phyloP scores from a whole-genome alignment of 2,329 filamentous ascomycete species.

The Apiospora malaysiana region DNA sequence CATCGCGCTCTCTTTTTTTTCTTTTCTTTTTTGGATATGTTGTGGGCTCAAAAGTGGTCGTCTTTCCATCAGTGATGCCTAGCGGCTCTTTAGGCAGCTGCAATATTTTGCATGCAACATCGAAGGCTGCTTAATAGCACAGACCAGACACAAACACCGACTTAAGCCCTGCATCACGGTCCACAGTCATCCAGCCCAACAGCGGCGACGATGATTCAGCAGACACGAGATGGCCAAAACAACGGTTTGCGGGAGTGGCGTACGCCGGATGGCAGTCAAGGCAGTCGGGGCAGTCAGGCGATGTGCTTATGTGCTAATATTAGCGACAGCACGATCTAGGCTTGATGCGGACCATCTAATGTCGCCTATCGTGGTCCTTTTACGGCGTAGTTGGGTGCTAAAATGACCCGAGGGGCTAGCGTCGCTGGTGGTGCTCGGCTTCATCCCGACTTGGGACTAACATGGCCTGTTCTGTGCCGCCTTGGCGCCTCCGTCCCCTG shows the following conservation, averaged over 20 bases:
- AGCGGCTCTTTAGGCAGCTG: neutral
- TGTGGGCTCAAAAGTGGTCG: too few species aligned
- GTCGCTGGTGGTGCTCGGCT: neutral
- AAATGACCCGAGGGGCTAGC: neutral
- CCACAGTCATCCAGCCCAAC: too few species aligned
- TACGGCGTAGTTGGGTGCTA: neutral
- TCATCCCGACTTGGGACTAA: neutral
- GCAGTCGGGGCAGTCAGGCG: too few species aligned
- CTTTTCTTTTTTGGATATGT: too few species aligned
- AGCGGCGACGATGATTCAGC: neutral
- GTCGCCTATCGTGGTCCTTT: neutral
- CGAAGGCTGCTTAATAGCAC: neutral
- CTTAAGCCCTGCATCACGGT: neutral
- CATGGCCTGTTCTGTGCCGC: conserved; percentile 10
- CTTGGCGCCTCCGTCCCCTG: neutral
- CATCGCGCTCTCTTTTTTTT: too few species aligned
- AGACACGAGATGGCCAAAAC: neutral
- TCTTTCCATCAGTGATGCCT: neutral
- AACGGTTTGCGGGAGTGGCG: conserved; percentile 2
- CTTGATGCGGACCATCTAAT: neutral
- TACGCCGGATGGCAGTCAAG: neutral
- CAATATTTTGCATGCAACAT: neutral
- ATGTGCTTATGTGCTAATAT: neutral
- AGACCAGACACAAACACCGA: neutral
- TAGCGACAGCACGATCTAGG: conserved; percentile 1